Percentiles rank a stretch among this genome's conserved stretches.
Evolutionary conservation across 345 rosid species (phyloP).

Genomic region (Theobroma cacao): DNA sequence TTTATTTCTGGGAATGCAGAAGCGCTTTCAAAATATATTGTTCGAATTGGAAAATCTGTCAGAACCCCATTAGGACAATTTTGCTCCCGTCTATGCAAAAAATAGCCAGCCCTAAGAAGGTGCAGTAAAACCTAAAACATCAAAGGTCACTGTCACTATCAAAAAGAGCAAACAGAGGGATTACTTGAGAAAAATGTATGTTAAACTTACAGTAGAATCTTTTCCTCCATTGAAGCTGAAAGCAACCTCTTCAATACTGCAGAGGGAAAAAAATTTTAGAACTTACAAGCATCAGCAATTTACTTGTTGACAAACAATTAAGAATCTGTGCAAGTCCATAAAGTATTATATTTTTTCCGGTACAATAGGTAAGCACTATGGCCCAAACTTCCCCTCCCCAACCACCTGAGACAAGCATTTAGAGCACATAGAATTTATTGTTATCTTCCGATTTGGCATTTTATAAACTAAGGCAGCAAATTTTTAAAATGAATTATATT

Average conservation of each 20-base stretch:
- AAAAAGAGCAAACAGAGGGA: constrained; percentile 17
- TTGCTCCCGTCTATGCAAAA: constrained; percentile 59
- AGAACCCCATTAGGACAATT: constrained; percentile 59
- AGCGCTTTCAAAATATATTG: constrained; percentile 87
- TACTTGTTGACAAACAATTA: constrained; percentile 1
- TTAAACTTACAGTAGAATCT: constrained; percentile 83
- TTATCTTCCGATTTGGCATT: neutral
- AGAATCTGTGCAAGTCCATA: neutral
- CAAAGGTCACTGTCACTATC: constrained; percentile 20
- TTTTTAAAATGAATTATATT: neutral
- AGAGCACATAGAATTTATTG: neutral
- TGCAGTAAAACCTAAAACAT: constrained; percentile 79
- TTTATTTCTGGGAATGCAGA: constrained; percentile 89
- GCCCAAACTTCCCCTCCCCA: neutral
- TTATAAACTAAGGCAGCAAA: neutral
- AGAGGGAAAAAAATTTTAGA: constrained; percentile 16
- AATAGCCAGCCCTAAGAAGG: constrained; percentile 90
- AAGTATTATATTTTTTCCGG: neutral
- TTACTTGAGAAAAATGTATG: constrained; percentile 11
- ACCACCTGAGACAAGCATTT: neutral
- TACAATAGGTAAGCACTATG: neutral
- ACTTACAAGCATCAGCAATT: constrained; percentile 26
- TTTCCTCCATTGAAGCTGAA: constrained; percentile 99
- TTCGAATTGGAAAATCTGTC: constrained; percentile 69
- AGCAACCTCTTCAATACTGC: constrained; percentile 91